Evolutionary conservation across 208 protist genomes (phyloP).

Genomic region (Leishmania martiniquensis): DNA sequence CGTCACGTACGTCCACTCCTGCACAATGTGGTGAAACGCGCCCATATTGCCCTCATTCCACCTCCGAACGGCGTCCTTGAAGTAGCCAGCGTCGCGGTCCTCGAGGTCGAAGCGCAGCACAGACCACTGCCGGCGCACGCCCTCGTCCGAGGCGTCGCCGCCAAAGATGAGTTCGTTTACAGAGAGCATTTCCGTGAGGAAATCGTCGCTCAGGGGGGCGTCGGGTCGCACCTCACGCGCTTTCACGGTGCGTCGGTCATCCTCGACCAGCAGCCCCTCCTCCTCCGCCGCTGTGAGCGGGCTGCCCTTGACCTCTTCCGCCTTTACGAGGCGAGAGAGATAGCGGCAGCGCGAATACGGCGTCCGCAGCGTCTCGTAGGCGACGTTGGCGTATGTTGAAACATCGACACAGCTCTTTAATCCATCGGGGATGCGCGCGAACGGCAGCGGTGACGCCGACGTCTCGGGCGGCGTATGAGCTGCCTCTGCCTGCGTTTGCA

Average conservation of each 20-base stretch:
- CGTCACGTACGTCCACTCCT: constrained; percentile 83
- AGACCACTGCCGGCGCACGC: constrained; percentile 41
- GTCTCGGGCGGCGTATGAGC: background rate
- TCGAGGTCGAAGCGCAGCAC: constrained; percentile 67
- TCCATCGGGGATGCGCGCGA: constrained; percentile 8
- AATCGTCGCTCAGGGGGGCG: constrained; percentile 51
- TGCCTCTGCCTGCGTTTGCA: constrained; percentile 5
- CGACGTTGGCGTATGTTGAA: constrained; percentile 77
- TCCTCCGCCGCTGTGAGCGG: constrained; percentile 60
- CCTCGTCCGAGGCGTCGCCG: constrained; percentile 45
- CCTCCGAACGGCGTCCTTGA: constrained; percentile 27
- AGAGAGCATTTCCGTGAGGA: constrained; percentile 77
- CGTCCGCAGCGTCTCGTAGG: constrained; percentile 76
- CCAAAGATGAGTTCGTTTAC: constrained; percentile 82
- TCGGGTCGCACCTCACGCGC: constrained; percentile 31
- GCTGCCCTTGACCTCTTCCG: constrained; percentile 35
- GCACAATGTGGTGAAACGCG: constrained; percentile 46
- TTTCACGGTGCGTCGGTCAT: constrained; percentile 48
- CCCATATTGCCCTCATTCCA: constrained; percentile 49
- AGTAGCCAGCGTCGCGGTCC: constrained; percentile 67
- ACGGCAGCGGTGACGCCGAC: background rate
- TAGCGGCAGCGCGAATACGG: constrained; percentile 84
- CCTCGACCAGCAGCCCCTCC: constrained; percentile 60
- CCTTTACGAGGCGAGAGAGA: constrained; percentile 53
- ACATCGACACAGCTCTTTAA: constrained; percentile 25